Evolutionary conservation across 225 moss, liverwort and hornwort species (phyloP).

Genomic region (Marchantia polymorpha): DNA sequence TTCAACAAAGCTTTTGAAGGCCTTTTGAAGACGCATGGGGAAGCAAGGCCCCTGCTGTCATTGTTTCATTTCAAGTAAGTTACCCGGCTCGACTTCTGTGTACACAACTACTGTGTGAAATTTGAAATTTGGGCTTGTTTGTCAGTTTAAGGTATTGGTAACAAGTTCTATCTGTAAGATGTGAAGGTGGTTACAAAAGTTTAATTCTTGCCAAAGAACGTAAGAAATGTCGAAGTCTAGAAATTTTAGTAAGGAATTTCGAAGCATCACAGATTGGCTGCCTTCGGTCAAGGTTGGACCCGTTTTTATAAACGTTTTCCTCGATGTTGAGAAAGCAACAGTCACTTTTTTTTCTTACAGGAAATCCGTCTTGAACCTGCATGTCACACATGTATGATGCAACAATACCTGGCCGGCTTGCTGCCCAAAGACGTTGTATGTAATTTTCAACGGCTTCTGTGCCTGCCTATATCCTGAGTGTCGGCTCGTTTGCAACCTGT

Average conservation of each 20-base stretch:
- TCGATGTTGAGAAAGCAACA: neutral
- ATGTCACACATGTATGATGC: neutral
- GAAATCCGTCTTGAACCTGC: neutral
- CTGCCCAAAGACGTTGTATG: neutral
- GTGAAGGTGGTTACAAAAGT: neutral
- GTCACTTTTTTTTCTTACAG: neutral
- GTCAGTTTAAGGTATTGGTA: neutral
- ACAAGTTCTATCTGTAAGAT: neutral
- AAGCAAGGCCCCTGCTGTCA: constrained; percentile 60
- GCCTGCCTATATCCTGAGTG: neutral
- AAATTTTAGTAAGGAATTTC: neutral
- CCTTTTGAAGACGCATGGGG: constrained; percentile 45
- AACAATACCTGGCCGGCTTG: neutral
- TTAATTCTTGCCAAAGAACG: neutral
- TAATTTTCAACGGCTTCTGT: neutral
- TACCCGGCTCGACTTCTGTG: neutral
- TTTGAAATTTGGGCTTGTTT: neutral
- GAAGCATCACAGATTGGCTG: neutral
- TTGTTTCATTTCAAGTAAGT: constrained; percentile 55
- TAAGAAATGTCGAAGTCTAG: neutral
- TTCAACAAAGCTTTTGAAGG: constrained; percentile 29
- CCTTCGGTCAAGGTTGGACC: neutral
- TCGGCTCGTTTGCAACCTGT: neutral
- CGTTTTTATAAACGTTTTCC: neutral
- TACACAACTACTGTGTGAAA: neutral